Evolutionary conservation across 192 early-diverging fungal genomes (phyloP).

Genomic region (Chytriomyces sp.): DNA sequence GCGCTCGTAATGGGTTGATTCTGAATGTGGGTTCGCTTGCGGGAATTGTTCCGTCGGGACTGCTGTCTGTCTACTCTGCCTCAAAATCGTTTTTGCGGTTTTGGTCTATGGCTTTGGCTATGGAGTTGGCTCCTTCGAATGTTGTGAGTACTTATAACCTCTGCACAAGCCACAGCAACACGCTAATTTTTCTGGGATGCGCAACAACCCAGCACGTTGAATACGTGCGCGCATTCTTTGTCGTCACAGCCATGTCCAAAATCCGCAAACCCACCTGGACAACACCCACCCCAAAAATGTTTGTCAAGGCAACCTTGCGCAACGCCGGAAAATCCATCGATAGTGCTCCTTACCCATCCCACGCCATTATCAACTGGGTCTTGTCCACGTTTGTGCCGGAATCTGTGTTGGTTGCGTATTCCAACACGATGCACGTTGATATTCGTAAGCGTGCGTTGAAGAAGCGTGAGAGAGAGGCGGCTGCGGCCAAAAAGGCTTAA

Average conservation of each 20-base stretch:
- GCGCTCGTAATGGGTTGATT: conserved; percentile 76
- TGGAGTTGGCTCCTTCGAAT: conserved; percentile 71
- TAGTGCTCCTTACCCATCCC: conserved; percentile 70
- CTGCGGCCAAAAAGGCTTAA: conserved; percentile 10
- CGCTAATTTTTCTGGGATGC: too few relatives aligned
- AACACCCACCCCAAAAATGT: conserved; percentile 80
- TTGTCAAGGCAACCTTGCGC: conserved; percentile 75
- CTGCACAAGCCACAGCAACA: neutral
- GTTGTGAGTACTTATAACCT: conserved; percentile 41
- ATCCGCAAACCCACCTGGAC: conserved; percentile 79
- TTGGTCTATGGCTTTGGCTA: conserved; percentile 88
- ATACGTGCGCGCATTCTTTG: conserved; percentile 95
- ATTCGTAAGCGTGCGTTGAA: conserved; percentile 76
- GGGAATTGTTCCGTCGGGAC: conserved; percentile 81
- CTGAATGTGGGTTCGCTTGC: conserved; percentile 93
- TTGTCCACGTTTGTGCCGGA: conserved; percentile 66
- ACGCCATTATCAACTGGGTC: conserved; percentile 73
- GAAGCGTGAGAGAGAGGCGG: conserved; percentile 59
- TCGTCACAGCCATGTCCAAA: conserved; percentile 93
- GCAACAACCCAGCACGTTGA: conserved; percentile 81
- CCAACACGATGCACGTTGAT: conserved; percentile 60
- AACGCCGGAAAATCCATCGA: conserved; percentile 69
- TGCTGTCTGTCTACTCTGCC: conserved; percentile 88
- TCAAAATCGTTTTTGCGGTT: conserved; percentile 90
- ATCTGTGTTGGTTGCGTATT: conserved; percentile 63